Evolutionary conservation across 352 stramenopile genomes (phyloP), one percentile per base, ranked within the genome.

Genomic region (Globisporangium polare): DNA sequence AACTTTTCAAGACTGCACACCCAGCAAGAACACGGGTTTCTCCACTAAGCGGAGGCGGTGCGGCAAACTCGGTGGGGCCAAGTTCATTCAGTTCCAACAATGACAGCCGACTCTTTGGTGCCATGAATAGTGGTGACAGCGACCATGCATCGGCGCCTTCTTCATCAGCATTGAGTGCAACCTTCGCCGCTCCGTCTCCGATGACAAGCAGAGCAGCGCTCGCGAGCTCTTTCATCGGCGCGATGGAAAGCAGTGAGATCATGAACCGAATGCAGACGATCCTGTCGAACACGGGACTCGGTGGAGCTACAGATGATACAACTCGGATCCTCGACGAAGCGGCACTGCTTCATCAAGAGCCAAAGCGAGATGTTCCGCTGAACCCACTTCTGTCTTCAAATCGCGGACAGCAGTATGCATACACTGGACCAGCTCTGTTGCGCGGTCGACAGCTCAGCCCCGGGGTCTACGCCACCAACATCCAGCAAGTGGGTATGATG

Each of bases 1-100:
- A 99, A 70, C 77, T 98, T 24, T 97, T 97, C 63, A 80, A 80
- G 59, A 88, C 72, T 3, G 73, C 89, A 7, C 90, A 97, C 60
- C 88, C 87, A 12, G 56, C 72, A 17, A 76, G 82, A 58, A 49
- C 53, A 7, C 33, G 54, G 17, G 22, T 60, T 43, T 27, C 37
- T 0, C 49, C 37, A 15, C 3, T 29, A 24, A 58, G 37, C 17
- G 29, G 47, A 18, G 15, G 49, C 3, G 39, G n/a, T 2, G 26
- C 49, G 9, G 5, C 24, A 24, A 54, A 54, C 26, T 64, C 58
- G 2, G 26, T 26, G 18, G 47, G 58, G 20, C 35, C 49, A 13
- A 45, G 24, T 49, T 55, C 52, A 5, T 27, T 56, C 15, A 51
- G 60, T 5, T 22, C 51, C n/a, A 57, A 20, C 20, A 63, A 49